Evolutionary conservation across 2,329 filamentous ascomycete genomes (phyloP), one percentile per base, ranked within the genome.

Genomic region (Cordyceps tenuipes): DNA sequence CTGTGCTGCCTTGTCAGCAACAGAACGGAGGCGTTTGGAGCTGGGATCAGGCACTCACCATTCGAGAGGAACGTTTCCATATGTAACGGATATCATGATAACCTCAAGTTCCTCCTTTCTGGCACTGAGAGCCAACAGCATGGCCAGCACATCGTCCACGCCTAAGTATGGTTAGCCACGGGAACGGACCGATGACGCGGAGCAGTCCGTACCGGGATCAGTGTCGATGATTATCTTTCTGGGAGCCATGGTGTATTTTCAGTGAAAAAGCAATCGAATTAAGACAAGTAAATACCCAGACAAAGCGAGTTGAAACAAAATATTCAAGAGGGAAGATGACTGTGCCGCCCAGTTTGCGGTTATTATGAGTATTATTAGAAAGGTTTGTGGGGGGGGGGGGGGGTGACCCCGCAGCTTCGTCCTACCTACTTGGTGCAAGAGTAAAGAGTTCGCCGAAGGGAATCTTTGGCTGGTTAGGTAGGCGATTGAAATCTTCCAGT

Each of bases 191-290:
- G 34, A 19, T 19, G 7, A 3, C 8, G 8, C 10, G 19, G 12
- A 31, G n/a, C 1, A 31, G 39, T 3, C 65, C 72, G 65, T 79
- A 90, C 92, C 76, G 66, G 93, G 93, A 71, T 97, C 94, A 2
- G 93, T 97, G 71, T 99, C 94, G 68, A 99, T 94, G 68, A 99
- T 97, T 66, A 99, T 87, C 68, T 83, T 85, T 67, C 84, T 85
- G 31, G 86, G 82, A 59, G 83, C 79, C 87, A 90, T 89, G 60
- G 51, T 67, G 61, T 48, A 43, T 21, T 13, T 29, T 53, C 21
- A 36, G 5, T 48, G 6, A 17, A 46, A 23, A 7, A 34, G 19
- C 17, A 21, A 49, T 2, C 2, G n/a, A 21, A 46, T 17, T 9
- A 49, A 17, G 23, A 10, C 3, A 15, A 58, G 43, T n/a, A 53